These are phyloP conservation scores for Zopfia rhizophila DNA, from an alignment of 2,329 filamentous ascomycete genomes.

Conservation along the genomic window DNA sequence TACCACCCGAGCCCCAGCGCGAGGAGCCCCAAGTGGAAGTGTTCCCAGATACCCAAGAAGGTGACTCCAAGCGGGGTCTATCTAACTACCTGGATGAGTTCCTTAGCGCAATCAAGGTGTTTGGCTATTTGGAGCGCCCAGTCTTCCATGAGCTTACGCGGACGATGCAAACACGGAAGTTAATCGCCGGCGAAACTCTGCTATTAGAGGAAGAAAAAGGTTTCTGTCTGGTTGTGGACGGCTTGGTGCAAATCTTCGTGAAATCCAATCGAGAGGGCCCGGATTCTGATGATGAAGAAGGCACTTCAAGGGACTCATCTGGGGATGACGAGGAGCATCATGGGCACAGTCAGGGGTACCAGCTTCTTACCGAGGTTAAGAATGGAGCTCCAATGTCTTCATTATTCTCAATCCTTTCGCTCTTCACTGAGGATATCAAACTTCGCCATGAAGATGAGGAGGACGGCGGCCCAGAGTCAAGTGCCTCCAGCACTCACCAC, in stretches of 20 bases:
- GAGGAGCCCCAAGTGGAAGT: conserved; percentile 96
- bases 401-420: conserved; percentile 92
- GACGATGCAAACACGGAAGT: conserved; percentile 97
- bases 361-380: conserved; percentile 94
- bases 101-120: conserved; percentile 97
- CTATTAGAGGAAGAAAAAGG: conserved; percentile 97
- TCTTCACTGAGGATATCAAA: conserved; percentile 95
- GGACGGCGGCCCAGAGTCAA: conserved; percentile 52
- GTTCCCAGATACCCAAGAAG: conserved; percentile 92
- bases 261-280: conserved; percentile 74
- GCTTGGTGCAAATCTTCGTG: conserved; percentile 96
- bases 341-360: conserved; percentile 82
- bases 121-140: conserved; percentile 93
- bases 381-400: conserved; percentile 99
- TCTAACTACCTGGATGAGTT: conserved; percentile 99
- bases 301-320: conserved; percentile 54
- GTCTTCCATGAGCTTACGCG: conserved; percentile 98
- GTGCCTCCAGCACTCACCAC: conserved; percentile 39
- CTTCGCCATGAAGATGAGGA: conserved; percentile 76
- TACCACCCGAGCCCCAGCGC: conserved; percentile 92
- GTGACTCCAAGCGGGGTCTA: conserved; percentile 87
- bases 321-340: conserved; percentile 72
- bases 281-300: conserved; percentile 56
- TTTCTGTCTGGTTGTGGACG: conserved; percentile 97
- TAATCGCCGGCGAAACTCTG: conserved; percentile 95